phyloP scores from a whole-genome alignment of 73 alveolate species.

The Tetrahymena thermophila region DNA sequence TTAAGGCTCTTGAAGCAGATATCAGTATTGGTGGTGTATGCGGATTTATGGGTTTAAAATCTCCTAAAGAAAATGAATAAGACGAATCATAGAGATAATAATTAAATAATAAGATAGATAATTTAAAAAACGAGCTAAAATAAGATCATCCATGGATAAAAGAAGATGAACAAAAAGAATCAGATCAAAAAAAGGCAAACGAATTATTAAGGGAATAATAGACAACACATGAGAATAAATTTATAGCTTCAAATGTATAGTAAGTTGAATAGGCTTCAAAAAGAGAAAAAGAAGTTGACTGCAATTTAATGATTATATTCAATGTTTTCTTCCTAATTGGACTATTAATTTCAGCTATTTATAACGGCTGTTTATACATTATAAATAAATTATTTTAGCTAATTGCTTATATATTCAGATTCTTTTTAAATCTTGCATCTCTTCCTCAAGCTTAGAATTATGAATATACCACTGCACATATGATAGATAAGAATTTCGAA shows the following conservation, averaged over 20 bases:
- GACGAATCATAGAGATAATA: background rate
- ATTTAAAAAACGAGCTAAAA: background rate
- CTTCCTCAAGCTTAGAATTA: background rate
- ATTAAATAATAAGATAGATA: background rate
- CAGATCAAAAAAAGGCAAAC: background rate
- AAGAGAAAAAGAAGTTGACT: conserved; percentile 1
- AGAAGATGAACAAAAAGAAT: background rate
- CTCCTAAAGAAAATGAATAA: background rate
- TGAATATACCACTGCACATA: conserved; percentile 48
- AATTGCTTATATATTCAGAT: background rate
- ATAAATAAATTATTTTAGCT: background rate
- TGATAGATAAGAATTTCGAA: conserved; percentile 47
- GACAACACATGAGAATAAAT: too few relatives aligned
- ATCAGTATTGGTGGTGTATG: conserved; percentile 26
- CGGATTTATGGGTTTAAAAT: conserved; percentile 23
- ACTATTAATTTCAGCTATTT: background rate
- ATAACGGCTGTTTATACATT: background rate
- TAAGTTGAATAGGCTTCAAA: background rate
- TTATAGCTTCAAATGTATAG: background rate
- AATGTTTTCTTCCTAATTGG: background rate
- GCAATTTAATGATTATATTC: too few relatives aligned
- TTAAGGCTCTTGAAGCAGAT: conserved; percentile 25
- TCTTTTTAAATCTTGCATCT: background rate
- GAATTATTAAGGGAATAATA: too few relatives aligned
- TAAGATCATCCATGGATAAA: background rate